These are phyloP conservation scores for Scorias spongiosa DNA, from an alignment of 2,329 filamentous ascomycete genomes.

Conservation along the genomic window DNA sequence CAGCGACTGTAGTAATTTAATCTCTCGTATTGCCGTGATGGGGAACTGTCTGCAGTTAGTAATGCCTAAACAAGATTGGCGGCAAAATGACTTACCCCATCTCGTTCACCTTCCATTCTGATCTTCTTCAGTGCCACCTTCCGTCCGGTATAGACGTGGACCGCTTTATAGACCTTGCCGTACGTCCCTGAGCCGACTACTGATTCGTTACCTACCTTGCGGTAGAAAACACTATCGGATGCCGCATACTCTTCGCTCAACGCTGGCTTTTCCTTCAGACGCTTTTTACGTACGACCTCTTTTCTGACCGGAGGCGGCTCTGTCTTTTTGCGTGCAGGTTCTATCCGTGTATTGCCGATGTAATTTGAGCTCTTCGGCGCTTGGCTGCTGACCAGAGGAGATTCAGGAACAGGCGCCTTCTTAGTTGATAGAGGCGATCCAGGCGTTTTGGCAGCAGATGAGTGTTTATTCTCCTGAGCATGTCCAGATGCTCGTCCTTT, in stretches of 20 bases:
- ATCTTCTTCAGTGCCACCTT: constrained; percentile 81
- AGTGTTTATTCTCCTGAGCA: neutral
- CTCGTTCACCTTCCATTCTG: constrained; percentile 81
- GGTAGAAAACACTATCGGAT: constrained; percentile 83
- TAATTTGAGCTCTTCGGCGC: constrained; percentile 20
- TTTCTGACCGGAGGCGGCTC: constrained; percentile 20
- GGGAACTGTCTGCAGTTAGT: constrained; percentile 43
- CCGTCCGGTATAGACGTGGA: constrained; percentile 78
- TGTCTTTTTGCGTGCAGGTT: constrained; percentile 7
- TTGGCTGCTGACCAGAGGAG: neutral
- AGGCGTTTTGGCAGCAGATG: constrained; percentile 1
- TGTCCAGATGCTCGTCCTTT: constrained; percentile 43
- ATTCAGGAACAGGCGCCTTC: neutral
- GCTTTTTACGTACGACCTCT: constrained; percentile 49
- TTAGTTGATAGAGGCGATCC: constrained; percentile 1
- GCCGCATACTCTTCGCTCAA: constrained; percentile 56
- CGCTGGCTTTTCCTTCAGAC: constrained; percentile 54
- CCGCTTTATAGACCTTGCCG: constrained; percentile 87
- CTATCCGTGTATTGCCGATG: constrained; percentile 18
- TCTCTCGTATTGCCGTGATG: constrained; percentile 78
- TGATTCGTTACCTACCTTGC: constrained; percentile 94
- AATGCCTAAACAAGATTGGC: neutral
- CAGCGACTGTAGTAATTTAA: constrained; percentile 79
- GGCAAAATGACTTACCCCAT: constrained; percentile 40
- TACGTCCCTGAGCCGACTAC: constrained; percentile 93